A percentile compares a stretch with the other conserved stretches of the same genome.
Conservation (phyloP, 306 rosid genomes). For the Vigna radiata region DNA sequence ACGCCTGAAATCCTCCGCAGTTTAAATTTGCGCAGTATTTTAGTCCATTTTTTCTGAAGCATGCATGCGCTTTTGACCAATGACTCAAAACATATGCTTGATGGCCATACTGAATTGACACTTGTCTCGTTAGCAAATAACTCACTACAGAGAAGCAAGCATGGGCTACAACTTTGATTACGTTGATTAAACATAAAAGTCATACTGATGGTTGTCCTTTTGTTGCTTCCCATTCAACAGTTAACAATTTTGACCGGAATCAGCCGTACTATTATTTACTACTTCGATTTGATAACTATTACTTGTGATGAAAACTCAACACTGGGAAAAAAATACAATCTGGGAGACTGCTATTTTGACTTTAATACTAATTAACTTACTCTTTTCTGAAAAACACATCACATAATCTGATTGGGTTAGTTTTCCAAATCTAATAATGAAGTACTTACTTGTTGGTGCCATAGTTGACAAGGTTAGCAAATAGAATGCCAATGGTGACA, state of each 20-base stretch:
- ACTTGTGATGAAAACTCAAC: constrained; percentile 15
- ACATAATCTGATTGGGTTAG: background rate
- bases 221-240: constrained; percentile 5
- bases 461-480: constrained; percentile 82
- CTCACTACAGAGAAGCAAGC: background rate
- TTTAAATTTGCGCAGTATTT: background rate
- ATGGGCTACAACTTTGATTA: constrained; percentile 23
- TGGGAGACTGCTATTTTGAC: constrained; percentile 11
- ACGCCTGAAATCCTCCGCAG: background rate
- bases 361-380: background rate
- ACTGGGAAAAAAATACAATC: background rate
- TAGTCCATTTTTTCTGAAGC: constrained; percentile 11
- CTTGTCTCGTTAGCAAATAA: background rate
- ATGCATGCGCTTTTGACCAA: background rate
- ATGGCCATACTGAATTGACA: constrained; percentile 5
- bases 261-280: background rate
- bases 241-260: constrained; percentile 42
- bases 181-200: constrained; percentile 22
- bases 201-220: constrained; percentile 1
- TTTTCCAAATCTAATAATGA: background rate
- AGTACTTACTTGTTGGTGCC: constrained; percentile 79
- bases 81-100: constrained; percentile 8
- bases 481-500: constrained; percentile 85
- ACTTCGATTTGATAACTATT: constrained; percentile 19
- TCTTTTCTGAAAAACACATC: background rate